Conservation (phyloP, 345 rosid genomes). For the Linum usitatissimum region DNA sequence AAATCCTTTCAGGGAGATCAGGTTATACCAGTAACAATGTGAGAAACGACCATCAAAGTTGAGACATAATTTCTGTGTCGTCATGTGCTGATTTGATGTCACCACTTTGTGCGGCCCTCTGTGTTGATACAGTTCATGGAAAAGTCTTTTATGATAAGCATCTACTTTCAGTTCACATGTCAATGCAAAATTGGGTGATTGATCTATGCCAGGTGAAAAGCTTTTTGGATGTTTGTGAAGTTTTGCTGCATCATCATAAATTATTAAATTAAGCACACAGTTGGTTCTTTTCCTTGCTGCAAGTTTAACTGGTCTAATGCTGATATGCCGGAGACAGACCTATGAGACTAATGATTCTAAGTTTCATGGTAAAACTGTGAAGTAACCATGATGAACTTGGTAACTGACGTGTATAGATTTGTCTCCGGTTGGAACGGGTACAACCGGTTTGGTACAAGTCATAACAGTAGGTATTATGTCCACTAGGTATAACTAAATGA, state of each 20-base stretch:
- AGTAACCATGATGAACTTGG: no score
- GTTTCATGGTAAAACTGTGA: no score
- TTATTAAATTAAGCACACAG: not conserved
- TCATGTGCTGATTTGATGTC: conserved; percentile 85
- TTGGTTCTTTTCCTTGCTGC: not conserved
- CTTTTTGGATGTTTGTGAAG: not conserved
- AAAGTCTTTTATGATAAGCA: conserved; percentile 64
- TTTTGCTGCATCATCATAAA: conserved; percentile 2
- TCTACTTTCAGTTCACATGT: not conserved
- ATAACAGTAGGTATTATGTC: no score
- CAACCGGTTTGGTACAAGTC: no score
- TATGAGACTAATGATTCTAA: no score
- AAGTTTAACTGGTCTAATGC: not conserved
- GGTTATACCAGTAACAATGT: conserved; percentile 21
- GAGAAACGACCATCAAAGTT: conserved; percentile 50
- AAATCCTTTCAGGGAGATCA: conserved; percentile 50
- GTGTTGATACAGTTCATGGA: conserved; percentile 65
- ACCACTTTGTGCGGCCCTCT: conserved; percentile 95
- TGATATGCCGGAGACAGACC: no score
- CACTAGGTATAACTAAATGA: no score
- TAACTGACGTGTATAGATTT: no score
- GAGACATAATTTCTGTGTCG: conserved; percentile 77
- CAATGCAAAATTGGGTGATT: not conserved
- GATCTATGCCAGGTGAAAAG: not conserved
- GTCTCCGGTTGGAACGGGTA: no score